Conservation (phyloP, 768 basidiomycete genomes). For the Tylopilus felleus region DNA sequence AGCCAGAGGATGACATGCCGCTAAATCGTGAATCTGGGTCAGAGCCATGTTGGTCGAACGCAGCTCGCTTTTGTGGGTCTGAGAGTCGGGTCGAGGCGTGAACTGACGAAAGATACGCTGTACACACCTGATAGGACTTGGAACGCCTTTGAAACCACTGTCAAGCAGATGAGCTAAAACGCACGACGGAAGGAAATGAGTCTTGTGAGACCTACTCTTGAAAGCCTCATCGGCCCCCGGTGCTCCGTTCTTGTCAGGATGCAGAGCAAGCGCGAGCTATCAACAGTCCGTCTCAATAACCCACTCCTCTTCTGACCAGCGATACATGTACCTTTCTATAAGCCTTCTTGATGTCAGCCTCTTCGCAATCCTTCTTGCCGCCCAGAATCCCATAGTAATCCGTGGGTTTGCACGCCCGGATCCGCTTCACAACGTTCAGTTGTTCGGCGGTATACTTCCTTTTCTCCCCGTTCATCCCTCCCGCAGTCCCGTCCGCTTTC, state of each 20-base stretch:
- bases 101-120: neutral
- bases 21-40: constrained; percentile 85
- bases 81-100: constrained; percentile 6
- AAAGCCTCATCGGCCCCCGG: constrained; percentile 99
- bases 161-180: constrained; percentile 2
- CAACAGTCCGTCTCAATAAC: constrained; percentile 7
- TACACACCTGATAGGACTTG: constrained; percentile 79
- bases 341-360: constrained; percentile 86
- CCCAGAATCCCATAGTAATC: constrained; percentile 92
- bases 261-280: constrained; percentile 83
- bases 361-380: constrained; percentile 76
- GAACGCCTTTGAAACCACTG: constrained; percentile 98
- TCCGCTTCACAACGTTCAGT: constrained; percentile 75
- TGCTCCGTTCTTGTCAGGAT: constrained; percentile 94
- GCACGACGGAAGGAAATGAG: neutral
- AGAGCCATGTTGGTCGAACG: constrained; percentile 77
- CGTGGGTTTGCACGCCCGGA: constrained; percentile 80
- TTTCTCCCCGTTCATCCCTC: constrained; percentile 68
- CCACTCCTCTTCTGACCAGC: neutral
- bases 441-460: constrained; percentile 88
- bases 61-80: constrained; percentile 89
- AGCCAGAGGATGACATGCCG: constrained; percentile 61
- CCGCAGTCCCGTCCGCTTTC: constrained; percentile 47
- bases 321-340: constrained; percentile 79
- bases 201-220: constrained; percentile 63